Evolutionary conservation across 2,329 filamentous ascomycete species (phyloP).

Genomic region (Dryadomyces quercivorus): DNA sequence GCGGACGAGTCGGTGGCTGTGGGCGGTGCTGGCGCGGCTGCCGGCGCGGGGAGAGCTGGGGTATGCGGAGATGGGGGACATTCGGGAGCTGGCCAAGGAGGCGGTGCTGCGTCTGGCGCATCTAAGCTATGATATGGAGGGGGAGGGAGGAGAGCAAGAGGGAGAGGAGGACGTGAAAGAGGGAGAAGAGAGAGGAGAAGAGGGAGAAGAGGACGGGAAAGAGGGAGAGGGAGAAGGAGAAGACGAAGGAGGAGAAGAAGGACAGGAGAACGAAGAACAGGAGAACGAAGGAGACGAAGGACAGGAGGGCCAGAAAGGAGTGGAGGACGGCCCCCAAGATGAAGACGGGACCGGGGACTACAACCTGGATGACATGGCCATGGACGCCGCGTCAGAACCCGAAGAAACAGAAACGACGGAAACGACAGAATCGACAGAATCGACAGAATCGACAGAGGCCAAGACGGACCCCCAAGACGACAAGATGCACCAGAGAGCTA

Average conservation of each 20-base stretch:
- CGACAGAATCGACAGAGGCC: constrained; percentile 19
- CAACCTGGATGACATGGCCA: constrained; percentile 8
- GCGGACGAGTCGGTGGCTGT: constrained; percentile 70
- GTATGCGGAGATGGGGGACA: constrained; percentile 60
- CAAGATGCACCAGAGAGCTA: constrained; percentile 48
- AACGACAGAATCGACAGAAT: too few relatives aligned
- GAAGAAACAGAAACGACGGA: background rate
- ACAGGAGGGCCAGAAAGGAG: constrained; percentile 12
- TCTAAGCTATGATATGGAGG: constrained; percentile 37
- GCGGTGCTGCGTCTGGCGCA: constrained; percentile 51
- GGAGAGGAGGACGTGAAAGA: constrained; percentile 26
- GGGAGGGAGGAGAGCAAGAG: constrained; percentile 33
- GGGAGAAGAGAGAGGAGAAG: constrained; percentile 17
- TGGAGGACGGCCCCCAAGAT: too few relatives aligned
- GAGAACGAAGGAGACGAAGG: constrained; percentile 18
- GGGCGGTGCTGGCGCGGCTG: constrained; percentile 67
- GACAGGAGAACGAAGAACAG: constrained; percentile 21
- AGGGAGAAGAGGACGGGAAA: constrained; percentile 22
- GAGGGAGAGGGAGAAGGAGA: constrained; percentile 20
- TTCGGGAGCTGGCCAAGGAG: constrained; percentile 69
- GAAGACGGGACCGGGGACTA: constrained; percentile 16
- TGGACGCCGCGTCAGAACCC: constrained; percentile 10
- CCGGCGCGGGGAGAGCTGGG: constrained; percentile 64
- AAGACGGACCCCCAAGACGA: constrained; percentile 12
- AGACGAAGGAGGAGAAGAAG: constrained; percentile 20